Evolutionary conservation across 176 grass and related monocot species (phyloP).

Genomic region (Metroxylon sagu): DNA sequence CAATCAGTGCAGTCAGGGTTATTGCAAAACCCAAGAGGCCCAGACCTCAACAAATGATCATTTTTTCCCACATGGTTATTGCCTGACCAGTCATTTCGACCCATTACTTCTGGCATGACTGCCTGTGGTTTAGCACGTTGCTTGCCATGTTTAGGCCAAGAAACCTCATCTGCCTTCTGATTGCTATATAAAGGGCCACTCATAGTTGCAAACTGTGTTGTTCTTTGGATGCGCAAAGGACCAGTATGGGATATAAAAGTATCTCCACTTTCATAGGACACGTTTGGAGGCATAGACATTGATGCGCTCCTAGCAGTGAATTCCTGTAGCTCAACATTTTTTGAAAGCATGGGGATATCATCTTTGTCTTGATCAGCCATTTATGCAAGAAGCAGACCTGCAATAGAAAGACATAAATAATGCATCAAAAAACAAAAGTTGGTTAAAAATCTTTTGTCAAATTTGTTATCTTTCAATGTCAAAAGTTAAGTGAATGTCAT

Average conservation of each 20-base stretch:
- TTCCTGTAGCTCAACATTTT: slow-evolving; percentile 55
- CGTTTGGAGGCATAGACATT: slow-evolving; percentile 70
- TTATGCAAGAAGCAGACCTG: slow-evolving; percentile 25
- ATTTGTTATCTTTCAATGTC: too few species aligned
- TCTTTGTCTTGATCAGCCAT: slow-evolving; percentile 76
- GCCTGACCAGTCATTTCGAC: slow-evolving; percentile 33
- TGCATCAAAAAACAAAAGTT: too few species aligned
- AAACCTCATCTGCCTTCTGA: slow-evolving; percentile 30
- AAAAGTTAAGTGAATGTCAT: too few species aligned
- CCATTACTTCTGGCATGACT: slow-evolving; percentile 45
- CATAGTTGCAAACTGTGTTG: slow-evolving; percentile 23
- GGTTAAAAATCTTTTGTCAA: too few species aligned
- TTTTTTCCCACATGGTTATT: slow-evolving; percentile 36
- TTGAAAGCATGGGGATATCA: slow-evolving; percentile 50
- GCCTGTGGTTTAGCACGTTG: slow-evolving; percentile 39
- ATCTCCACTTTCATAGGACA: slow-evolving; percentile 38
- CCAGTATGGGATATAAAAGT: slow-evolving; percentile 52
- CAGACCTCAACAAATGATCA: slow-evolving; percentile 85
- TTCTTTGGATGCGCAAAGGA: slow-evolving; percentile 38
- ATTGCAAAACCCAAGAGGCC: slow-evolving; percentile 80
- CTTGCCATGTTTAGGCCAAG: slow-evolving; percentile 27
- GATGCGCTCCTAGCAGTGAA: slow-evolving; percentile 66
- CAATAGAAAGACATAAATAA: background rate
- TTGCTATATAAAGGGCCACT: slow-evolving; percentile 36
- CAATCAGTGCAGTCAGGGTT: slow-evolving; percentile 82